Evolutionary conservation across 495 filamentous ascomycete species (phyloP).

Genomic region (Stereocaulon alpinum): DNA sequence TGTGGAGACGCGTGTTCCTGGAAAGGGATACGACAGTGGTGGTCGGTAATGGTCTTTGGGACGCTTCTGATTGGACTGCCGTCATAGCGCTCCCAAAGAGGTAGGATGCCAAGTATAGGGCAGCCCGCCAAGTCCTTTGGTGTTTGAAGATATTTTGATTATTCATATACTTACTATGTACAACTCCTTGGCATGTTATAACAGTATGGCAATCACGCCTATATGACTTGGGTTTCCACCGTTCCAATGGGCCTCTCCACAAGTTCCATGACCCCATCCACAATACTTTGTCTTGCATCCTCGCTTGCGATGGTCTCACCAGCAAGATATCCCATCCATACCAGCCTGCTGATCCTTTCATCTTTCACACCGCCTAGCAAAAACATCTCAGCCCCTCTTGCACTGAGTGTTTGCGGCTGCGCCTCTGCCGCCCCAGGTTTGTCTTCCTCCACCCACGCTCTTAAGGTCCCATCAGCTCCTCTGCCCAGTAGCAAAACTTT

Average conservation of each 20-base stretch:
- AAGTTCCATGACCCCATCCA: conserved; percentile 78
- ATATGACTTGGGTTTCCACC: conserved; percentile 61
- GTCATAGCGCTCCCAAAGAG: background rate
- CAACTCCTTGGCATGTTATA: background rate
- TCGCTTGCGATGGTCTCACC: conserved; percentile 84
- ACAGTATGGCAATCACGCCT: background rate
- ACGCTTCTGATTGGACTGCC: background rate
- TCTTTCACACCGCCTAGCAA: conserved; percentile 62
- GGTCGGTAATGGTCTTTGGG: background rate
- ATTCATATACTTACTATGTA: background rate
- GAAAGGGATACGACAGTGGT: background rate
- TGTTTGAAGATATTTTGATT: background rate
- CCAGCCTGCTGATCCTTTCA: conserved; percentile 63
- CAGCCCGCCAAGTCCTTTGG: background rate
- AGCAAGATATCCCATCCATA: conserved; percentile 86
- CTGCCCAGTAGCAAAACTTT: conserved; percentile 64
- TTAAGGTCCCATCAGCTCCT: conserved; percentile 53
- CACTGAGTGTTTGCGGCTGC: conserved; percentile 30
- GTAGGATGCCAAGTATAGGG: too few species aligned
- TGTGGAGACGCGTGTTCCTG: background rate
- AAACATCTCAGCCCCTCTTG: conserved; percentile 28
- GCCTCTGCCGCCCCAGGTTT: background rate
- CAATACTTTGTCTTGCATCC: conserved; percentile 64
- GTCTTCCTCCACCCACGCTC: conserved; percentile 53
- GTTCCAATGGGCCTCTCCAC: conserved; percentile 85